A percentile compares a stretch with the other conserved stretches of the same genome.
Evolutionary conservation across 345 rosid genomes (phyloP).

Genomic region (Turritis glabra): DNA sequence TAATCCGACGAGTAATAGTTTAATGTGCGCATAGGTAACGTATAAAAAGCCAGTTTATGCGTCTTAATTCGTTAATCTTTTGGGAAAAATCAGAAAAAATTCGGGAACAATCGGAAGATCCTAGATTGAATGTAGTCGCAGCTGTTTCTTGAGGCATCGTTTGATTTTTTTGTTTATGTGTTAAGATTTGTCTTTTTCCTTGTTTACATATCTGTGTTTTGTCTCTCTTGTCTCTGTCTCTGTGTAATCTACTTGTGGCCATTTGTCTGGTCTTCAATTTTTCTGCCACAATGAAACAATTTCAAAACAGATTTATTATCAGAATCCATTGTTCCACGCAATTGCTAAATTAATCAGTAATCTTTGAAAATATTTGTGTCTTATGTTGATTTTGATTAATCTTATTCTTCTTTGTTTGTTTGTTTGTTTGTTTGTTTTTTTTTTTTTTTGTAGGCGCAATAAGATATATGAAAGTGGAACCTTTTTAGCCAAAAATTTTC

Average conservation of each 20-base stretch:
- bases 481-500: not conserved
- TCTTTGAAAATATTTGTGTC: not conserved
- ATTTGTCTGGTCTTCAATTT: conserved; percentile 23
- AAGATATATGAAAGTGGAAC: not conserved
- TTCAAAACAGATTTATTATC: too few species aligned
- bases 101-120: conserved; percentile 19
- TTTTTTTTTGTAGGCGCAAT: conserved; percentile 1
- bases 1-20: too few species aligned
- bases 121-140: not conserved
- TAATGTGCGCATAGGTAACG: conserved; percentile 11
- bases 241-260: conserved; percentile 9
- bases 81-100: not conserved
- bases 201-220: conserved; percentile 9
- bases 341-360: not conserved
- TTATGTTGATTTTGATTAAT: not conserved
- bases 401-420: conserved; percentile 3
- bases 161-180: not conserved
- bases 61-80: not conserved
- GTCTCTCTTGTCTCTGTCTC: not conserved
- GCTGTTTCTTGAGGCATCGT: not conserved
- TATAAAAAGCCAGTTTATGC: not conserved
- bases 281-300: conserved; percentile 12
- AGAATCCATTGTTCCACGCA: too few species aligned
- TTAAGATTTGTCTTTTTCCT: conserved; percentile 17
- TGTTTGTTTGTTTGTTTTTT: too few species aligned